Evolutionary conservation across 345 rosid species (phyloP).

Genomic region (Salix dunnii): DNA sequence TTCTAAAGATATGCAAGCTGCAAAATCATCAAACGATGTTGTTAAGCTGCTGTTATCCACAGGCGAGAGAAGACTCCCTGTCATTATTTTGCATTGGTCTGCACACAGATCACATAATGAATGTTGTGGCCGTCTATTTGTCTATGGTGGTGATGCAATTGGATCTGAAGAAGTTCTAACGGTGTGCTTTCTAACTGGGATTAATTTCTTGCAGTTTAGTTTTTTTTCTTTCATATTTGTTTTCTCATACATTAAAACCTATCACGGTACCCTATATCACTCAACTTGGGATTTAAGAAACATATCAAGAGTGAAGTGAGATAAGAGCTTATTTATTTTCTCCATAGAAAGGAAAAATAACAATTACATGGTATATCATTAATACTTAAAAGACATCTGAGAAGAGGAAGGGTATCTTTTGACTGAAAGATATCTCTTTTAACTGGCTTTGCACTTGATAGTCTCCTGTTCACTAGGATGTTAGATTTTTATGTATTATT

Average conservation of each 20-base stretch:
- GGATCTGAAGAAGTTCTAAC: slow-evolving; percentile 36
- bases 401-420: neutral
- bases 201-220: neutral
- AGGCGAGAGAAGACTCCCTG: slow-evolving; percentile 27
- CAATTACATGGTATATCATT: neutral
- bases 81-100: slow-evolving; percentile 32
- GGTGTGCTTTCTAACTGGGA: slow-evolving; percentile 14
- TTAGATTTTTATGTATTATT: neutral
- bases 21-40: slow-evolving; percentile 15
- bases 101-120: slow-evolving; percentile 15
- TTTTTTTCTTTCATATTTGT: neutral
- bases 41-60: slow-evolving; percentile 30
- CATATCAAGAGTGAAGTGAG: neutral
- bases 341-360: neutral
- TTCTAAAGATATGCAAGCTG: slow-evolving; percentile 6
- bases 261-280: neutral
- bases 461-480: neutral
- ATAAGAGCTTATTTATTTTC: neutral
- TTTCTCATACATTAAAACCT: neutral
- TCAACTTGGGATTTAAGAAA: neutral
- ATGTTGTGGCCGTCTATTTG: slow-evolving; percentile 25
- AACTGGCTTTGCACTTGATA: neutral
- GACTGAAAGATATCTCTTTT: neutral
- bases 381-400: neutral
- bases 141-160: slow-evolving; percentile 35